Base-by-base conservation (phyloP, 306 rosid species). In the Hippophae gyantsensis region DNA sequence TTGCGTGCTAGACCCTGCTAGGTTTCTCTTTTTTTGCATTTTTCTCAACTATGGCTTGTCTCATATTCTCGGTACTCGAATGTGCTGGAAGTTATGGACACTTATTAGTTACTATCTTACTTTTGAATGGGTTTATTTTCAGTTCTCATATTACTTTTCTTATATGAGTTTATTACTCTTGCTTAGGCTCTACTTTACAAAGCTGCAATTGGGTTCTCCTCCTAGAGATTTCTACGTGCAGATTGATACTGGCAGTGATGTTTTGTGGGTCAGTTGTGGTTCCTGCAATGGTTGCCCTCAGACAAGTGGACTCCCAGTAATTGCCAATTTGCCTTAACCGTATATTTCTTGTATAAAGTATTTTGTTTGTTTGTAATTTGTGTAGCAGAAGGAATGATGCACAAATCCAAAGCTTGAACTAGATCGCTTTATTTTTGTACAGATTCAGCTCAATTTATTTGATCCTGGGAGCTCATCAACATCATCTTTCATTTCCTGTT, bases 191-290 rank as follows among this genome's bases (percentile, higher is more conserved):
- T 83, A 86, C 67, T 86, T 41, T 75, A 79, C 95, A 7, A 81
- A 61, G 56, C 86, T 86, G 43, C 73, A 70, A 69, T 67, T 86
- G 62, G 95, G 95, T 18, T 68, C 90, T 66, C 95, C 95, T 68
- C 82, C 95, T 48, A 78, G 52, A 8, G 90, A 83, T 13, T 86
- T 69, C 52, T 10, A 72, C 67, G 90, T 86, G 62, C 95, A 86
- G 74, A 78, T 86, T 83, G 95, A 86, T 59, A 86, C 95, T 6
- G 89, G 95, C 38, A 86, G 89, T 72, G 89, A 86, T 78, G 81
- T 81, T 70, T 78, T 83, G 49, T 86, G 95, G 90, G 82, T 86
- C 40, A 68, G 85, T 64, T 86, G 90, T 59, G 59, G 40, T 67
- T 68, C 86, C 71, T 86, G 95, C 74, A 74, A 10, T 71, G 90